These are phyloP conservation scores for Trypanosoma cruzi DNA, from an alignment of 208 protist genomes.

Conservation along the genomic window DNA sequence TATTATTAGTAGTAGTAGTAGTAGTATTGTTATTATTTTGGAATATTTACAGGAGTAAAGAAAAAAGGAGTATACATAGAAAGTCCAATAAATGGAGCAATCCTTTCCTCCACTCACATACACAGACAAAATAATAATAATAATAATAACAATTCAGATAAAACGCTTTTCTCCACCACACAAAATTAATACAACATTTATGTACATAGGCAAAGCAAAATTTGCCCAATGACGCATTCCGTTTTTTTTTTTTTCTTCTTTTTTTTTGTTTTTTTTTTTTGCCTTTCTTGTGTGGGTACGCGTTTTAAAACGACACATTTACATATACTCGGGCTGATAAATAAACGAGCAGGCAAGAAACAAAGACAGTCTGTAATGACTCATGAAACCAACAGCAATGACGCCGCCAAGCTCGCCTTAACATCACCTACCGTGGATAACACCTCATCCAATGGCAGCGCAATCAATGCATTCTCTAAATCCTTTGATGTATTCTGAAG, in stretches of 20 bases:
- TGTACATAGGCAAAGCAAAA: slow-evolving; percentile 1
- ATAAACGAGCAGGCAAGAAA: background rate
- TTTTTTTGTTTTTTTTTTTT: slow-evolving; percentile 6
- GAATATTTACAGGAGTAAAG: background rate
- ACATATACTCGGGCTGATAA: background rate
- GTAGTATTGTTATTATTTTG: background rate
- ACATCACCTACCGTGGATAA: slow-evolving; percentile 43
- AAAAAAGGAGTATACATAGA: background rate
- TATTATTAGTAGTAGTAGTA: background rate
- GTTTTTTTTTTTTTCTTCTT: background rate
- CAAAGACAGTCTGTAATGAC: background rate
- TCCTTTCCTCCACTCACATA: too few species aligned
- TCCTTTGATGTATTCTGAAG: slow-evolving; percentile 19
- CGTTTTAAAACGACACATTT: background rate
- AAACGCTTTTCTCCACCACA: background rate
- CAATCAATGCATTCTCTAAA: slow-evolving; percentile 21
- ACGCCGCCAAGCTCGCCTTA: slow-evolving; percentile 55
- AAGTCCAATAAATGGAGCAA: background rate
- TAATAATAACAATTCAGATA: slow-evolving; percentile 4
- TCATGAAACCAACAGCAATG: slow-evolving; percentile 25
- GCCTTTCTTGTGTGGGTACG: background rate
- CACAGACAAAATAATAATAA: background rate
- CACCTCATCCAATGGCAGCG: slow-evolving; percentile 48
- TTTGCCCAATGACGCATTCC: background rate
- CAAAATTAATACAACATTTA: background rate